These are phyloP conservation scores for Termitomyces sp. DNA, from an alignment of 768 basidiomycete genomes.

Conservation along the genomic window DNA sequence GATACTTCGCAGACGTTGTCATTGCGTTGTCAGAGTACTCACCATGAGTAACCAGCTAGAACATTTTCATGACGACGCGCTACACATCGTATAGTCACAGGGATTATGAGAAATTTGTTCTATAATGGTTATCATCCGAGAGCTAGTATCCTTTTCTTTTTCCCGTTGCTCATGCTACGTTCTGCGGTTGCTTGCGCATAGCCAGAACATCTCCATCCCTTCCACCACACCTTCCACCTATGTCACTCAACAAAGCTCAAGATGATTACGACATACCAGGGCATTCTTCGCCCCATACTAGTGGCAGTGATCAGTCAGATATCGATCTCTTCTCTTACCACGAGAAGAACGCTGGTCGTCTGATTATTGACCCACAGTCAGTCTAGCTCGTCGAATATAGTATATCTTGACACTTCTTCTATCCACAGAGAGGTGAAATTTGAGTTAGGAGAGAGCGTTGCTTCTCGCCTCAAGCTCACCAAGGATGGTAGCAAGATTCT, in stretches of 20 bases:
- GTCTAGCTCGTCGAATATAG: conserved; percentile 15
- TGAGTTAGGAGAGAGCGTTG: conserved; percentile 54
- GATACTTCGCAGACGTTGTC: no score
- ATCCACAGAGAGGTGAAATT: conserved; percentile 49
- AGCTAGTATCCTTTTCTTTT: background rate
- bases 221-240: conserved; percentile 2
- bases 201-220: background rate
- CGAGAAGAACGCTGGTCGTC: conserved; percentile 48
- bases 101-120: no score
- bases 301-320: conserved; percentile 15
- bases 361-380: conserved; percentile 57
- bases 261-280: conserved; percentile 13
- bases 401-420: background rate
- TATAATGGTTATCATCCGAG: no score
- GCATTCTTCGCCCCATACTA: conserved; percentile 9
- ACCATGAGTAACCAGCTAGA: no score
- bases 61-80: no score
- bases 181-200: background rate
- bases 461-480: conserved; percentile 50
- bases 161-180: background rate
- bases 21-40: no score
- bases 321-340: conserved; percentile 38
- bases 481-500: conserved; percentile 52
- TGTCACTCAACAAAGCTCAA: conserved; percentile 20
- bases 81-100: no score